Base-by-base conservation (phyloP, 768 basidiomycete species). In the Tylopilus plumbeoviolaceoides region DNA sequence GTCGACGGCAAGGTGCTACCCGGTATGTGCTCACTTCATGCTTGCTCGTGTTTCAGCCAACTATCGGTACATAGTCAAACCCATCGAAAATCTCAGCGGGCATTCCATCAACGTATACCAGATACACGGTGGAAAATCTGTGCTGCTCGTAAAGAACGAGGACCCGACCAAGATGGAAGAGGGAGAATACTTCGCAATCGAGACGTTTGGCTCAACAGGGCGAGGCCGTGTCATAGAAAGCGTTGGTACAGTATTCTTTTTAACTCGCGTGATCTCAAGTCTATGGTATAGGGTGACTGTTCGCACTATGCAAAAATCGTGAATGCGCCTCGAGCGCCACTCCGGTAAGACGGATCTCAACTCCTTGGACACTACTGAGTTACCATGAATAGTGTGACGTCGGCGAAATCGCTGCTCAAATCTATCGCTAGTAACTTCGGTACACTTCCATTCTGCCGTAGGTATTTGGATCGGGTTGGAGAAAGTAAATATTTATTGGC, bases 111-210 rank as follows among this genome's bases (percentile, higher is more conserved):
- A 85, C 50, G 82, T 75, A 25, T 95, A 98, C 68, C 85, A 86
- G 58, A 97, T 98, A 55, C 95, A 99, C 65, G 95, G 90, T 15
- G 89, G 89, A 27, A 99, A 99, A 71, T 91, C 89, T 0, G 85
- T 98, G 2, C 78, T 91, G 33, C 81, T 98, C 42, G 90, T 97
- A 42, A 91, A 88, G 68, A 92, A 88, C 51, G 81, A 86, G 30
- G 94, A 97, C 65, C 83, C 87, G 55, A 91, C 89, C 14, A 95
- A 91, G 73, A 99, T 99, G 97, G 97, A 98, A 65, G 97, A 99
- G 71, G 97, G 95, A 38, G 97, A 98, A 63, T 98, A 98, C 66
- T 99, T 91, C 68, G 97, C 97, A 9, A 95, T 99, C 51, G 97
- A 99, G 71, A 99, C 97, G 2, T 99, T 99, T 68, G 97, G 97